Evolutionary conservation across 495 filamentous ascomycete genomes (phyloP), one percentile per base, ranked within the genome.

Genomic region (Chaetomium tenue): DNA sequence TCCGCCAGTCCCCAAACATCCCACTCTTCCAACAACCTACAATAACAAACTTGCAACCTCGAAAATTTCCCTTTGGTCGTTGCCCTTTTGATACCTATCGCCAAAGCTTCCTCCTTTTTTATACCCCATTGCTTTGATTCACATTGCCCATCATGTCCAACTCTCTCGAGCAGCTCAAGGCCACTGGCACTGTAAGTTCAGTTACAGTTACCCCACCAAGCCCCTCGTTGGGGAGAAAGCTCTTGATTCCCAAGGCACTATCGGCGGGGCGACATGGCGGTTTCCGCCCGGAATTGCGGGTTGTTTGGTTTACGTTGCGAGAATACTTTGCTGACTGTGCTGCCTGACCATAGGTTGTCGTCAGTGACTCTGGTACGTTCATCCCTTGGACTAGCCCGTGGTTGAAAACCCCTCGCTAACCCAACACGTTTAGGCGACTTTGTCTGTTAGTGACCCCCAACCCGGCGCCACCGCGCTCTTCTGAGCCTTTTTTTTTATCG

Each of bases 141-240:
- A 26, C 22, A 52, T 63, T 40, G 22, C 51, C 53, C 76, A 88
- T 71, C 67, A 96, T 96, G 91, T 76, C 90, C 73, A 88, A 75
- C 78, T 91, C 93, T 80, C 87, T 98, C 65, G 94, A 98, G 71
- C 92, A 98, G 82, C 85, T 98, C 72, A 98, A 98, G 84, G 88
- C 90, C 78, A 81, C 90, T 74, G 95, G 94, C 86, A 98, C 94
- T 69, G 91, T 95, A 84, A 76, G 91, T 89, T 48, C 60, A 18
- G 16, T 16, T 12, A n/a, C 63, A 60, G 66, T 71, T 76, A 77
- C 79, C 78, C 78, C 77, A 71, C 74, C 74, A 76, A 70, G 71
- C 70, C 66, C 64, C 65, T 72, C 67, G 61, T 62, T 53, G 13
- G 61, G 23, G 52, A n/a, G 63, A 53, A 12, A 61, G 26, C 20